Conservation (phyloP, 2,329 filamentous ascomycete genomes). For the Fusarium bulbicola region DNA sequence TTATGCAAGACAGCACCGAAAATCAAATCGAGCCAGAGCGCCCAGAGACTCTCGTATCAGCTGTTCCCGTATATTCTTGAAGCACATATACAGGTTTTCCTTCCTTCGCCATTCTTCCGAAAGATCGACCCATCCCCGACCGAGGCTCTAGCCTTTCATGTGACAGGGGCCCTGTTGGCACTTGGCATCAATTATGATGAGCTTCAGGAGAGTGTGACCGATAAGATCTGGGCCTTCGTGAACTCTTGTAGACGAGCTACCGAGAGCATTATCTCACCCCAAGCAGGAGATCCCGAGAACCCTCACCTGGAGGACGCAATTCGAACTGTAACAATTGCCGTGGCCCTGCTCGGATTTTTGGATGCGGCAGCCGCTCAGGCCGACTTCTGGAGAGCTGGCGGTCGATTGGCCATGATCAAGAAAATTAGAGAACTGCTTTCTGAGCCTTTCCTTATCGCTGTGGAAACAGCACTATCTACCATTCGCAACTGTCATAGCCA, state of each 20-base stretch:
- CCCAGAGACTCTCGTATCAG: slow-evolving; percentile 80
- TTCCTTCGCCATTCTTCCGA: slow-evolving; percentile 82
- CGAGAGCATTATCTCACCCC: slow-evolving; percentile 62
- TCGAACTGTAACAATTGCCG: slow-evolving; percentile 76
- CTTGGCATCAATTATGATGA: slow-evolving; percentile 77
- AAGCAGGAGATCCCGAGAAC: slow-evolving; percentile 63
- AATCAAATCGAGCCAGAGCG: slow-evolving; percentile 75
- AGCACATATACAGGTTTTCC: slow-evolving; percentile 80
- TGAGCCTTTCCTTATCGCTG: slow-evolving; percentile 82
- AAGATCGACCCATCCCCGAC: slow-evolving; percentile 88
- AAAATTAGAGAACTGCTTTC: slow-evolving; percentile 78
- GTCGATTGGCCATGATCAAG: slow-evolving; percentile 77
- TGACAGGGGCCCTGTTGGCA: slow-evolving; percentile 83
- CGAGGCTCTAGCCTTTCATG: slow-evolving; percentile 81
- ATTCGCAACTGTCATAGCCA: slow-evolving; percentile 80
- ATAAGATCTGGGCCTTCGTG: slow-evolving; percentile 77
- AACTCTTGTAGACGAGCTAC: slow-evolving; percentile 73
- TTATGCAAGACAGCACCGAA: slow-evolving; percentile 89
- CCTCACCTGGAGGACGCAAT: slow-evolving; percentile 73
- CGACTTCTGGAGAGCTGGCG: slow-evolving; percentile 81
- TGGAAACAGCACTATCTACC: slow-evolving; percentile 90
- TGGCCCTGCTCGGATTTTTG: slow-evolving; percentile 91
- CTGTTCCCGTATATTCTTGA: slow-evolving; percentile 87
- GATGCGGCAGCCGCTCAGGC: slow-evolving; percentile 81
- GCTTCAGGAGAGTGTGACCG: slow-evolving; percentile 71